Conservation (phyloP, 768 basidiomycete genomes). For the Suillus spraguei region DNA sequence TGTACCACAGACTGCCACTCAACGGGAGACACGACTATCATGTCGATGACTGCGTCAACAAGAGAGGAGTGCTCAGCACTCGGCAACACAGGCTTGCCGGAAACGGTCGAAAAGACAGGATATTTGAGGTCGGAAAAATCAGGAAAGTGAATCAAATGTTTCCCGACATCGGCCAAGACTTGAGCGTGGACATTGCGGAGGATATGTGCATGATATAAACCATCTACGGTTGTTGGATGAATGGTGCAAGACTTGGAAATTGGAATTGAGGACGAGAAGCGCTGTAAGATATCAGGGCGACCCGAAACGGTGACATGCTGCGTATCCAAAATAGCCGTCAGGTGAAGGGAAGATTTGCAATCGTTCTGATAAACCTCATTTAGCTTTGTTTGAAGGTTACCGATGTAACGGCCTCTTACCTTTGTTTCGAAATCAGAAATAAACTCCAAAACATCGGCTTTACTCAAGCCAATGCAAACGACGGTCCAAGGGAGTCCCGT, state of each 20-base stretch:
- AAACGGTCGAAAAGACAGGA: conserved; percentile 49
- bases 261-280: conserved; percentile 42
- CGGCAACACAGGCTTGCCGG: conserved; percentile 39
- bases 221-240: conserved; percentile 47
- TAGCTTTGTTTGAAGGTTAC: not conserved
- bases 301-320: conserved; percentile 59
- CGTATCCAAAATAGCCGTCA: conserved; percentile 55
- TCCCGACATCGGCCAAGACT: conserved; percentile 47
- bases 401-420: conserved; percentile 13
- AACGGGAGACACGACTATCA: conserved; percentile 51
- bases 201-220: conserved; percentile 52
- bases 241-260: conserved; percentile 35
- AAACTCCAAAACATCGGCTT: conserved; percentile 24
- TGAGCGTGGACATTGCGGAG: conserved; percentile 35
- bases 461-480: conserved; percentile 39
- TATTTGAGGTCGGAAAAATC: conserved; percentile 45
- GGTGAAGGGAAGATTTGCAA: conserved; percentile 33
- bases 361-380: not conserved
- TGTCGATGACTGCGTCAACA: conserved; percentile 39
- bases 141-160: conserved; percentile 53
- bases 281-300: conserved; percentile 48
- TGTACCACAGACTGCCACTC: conserved; percentile 51
- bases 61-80: conserved; percentile 30
- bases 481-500: conserved; percentile 46
- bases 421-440: conserved; percentile 27